Evolutionary conservation across 306 rosid species (phyloP), one percentile per base, ranked within the genome.

Genomic region (Inga leiocalycina): DNA sequence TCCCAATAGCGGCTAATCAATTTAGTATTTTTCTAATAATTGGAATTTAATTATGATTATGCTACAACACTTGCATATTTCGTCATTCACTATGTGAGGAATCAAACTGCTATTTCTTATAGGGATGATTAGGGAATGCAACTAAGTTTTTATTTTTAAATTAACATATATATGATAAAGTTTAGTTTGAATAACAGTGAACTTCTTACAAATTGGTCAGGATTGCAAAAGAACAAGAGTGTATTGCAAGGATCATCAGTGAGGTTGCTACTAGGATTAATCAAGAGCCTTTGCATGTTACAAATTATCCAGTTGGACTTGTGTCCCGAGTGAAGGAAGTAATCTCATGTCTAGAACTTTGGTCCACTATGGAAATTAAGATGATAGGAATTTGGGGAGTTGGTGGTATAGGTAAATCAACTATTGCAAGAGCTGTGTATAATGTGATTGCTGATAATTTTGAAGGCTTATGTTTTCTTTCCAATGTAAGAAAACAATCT

Each of bases 341-440:
- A 0, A 56, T 1, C 13, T 54, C 71, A 1, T 54, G 57, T 54
- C 0, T 56, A 44, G 57, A 70, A 4, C 4, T 39, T 24, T 37
- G 15, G 17, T 41, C 59, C 35, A 48, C 8, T 12, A 12, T 24
- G 12, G 37, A 8, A 10, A 52, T 22, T 12, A 48, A 19, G 2
- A 80, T 41, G 59, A 16, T 80, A 8, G 83, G 83, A n/a, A 59
- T 70, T 5, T 56, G 2, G 19, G 78, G 83, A 22, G n/a, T n/a
- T 30, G 66, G 75, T 17, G 66, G 82, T 2, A 46, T 79, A 30
- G 66, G 75, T 7, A 79, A 80, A 72, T 7, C 83, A 45, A 80
- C 83, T 2, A 8, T 80, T 20, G 83, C 77, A 8, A 6, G 77
- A 22, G 83, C 30, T n/a, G 43, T 71, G 27, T 54, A 80, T 71